Base-by-base conservation (phyloP, 345 rosid genomes). In the Draba incana region DNA sequence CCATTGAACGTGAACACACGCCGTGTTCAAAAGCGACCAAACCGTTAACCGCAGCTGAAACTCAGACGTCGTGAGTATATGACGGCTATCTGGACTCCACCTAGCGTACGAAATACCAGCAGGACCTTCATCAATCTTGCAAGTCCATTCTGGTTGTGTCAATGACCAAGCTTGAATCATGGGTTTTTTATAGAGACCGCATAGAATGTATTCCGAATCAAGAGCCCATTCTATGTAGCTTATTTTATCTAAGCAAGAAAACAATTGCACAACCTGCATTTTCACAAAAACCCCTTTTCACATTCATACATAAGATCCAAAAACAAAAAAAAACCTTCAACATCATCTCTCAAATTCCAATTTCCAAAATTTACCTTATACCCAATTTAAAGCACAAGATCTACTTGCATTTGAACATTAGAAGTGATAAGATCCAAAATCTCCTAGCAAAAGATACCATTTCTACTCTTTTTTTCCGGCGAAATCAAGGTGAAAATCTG, bases 61-160 rank as follows among this genome's bases (percentile, higher is more conserved):
- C 54, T 89, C 99, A 0, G 99, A 91, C 2, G 96, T 86, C 0
- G 99, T 89, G 52, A 91, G 90, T 68, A 94, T 89, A 77, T 94
- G 98, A 37, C 98, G 96, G 68, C 99, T 89, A 49, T 91, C 99
- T 0, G 99, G 98, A 62, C 99, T 94, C 98, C 99, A 91, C 79
- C 99, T 81, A 39, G 98, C 97, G 80, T 91, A 94, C 20, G 97
- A 88, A 65, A 91, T 86, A 65, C 98, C 97, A 23, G 99, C 96
- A 23, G 88, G 93, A 66, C 98, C 99, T 83, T 94, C 98, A 62
- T 94, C 99, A 28, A 94, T 94, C 78, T 91, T 91, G 75, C 99
- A 94, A 10, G 96, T 91, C 99, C 98, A 94, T 72, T 91, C 96
- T 42, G 98, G 96, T 76, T 94, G 95, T 51, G 84, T 47, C 70